Conservation (phyloP, 441 rosid genomes). For the Breynia disticha region DNA sequence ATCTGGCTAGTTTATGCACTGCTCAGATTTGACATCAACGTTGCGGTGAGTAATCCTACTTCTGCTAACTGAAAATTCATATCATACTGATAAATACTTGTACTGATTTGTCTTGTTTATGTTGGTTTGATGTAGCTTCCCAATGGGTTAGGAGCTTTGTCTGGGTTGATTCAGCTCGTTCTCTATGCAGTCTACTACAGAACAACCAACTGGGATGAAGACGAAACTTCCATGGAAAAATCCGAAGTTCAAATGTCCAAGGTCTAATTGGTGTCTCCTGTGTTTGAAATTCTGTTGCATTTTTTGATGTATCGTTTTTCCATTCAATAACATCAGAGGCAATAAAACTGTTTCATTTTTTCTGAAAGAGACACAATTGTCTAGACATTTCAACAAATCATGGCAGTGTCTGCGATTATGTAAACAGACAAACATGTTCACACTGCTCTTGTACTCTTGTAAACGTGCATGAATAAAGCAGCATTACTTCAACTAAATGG, state of each 20-base stretch:
- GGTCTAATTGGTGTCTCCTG: not conserved
- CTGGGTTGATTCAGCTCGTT: slow-evolving; percentile 43
- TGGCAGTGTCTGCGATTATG: no score
- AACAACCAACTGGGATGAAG: slow-evolving; percentile 41
- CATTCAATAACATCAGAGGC: no score
- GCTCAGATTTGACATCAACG: slow-evolving; percentile 33
- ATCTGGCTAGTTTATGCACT: slow-evolving; percentile 33
- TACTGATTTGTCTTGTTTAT: no score
- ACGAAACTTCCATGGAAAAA: slow-evolving; percentile 5
- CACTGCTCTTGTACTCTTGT: no score
- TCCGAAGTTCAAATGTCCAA: slow-evolving; percentile 32
- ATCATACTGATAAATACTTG: no score
- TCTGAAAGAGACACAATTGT: no score
- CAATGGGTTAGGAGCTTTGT: slow-evolving; percentile 41
- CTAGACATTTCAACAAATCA: no score
- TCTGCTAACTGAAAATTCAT: no score
- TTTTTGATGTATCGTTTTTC: not conserved
- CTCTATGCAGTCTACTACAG: slow-evolving; percentile 38
- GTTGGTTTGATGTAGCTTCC: slow-evolving; percentile 25
- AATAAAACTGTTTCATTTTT: no score
- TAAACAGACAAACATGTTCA: no score
- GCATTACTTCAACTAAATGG: no score
- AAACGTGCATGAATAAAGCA: no score
- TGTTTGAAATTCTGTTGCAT: not conserved
- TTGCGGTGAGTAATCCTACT: slow-evolving; percentile 26